Base-by-base conservation (phyloP, 1,284 basidiomycete species). In the Calocybe gambosa region DNA sequence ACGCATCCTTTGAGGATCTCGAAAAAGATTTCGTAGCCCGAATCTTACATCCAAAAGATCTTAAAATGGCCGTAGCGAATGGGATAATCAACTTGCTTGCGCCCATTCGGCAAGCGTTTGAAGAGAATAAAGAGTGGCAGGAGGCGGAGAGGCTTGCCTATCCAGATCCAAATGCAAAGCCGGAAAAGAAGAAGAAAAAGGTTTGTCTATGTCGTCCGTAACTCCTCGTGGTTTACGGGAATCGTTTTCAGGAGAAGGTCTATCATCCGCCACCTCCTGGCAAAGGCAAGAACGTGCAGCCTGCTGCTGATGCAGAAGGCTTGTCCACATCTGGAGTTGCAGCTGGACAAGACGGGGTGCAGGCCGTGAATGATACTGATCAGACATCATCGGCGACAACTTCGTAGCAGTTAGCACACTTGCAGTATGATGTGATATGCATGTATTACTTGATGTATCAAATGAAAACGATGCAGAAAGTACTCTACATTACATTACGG, bases 21-120 rank as follows among this genome's bases (percentile, higher is more conserved):
- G 76, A 89, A 63, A 69, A 73, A n/a, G 89, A 87, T 48, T 99
- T 93, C 62, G 79, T 69, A 23, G 75, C 73, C 47, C 87, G 85
- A 66, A 77, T 79, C 50, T 58, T 99, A 4, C 93, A 97, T 64
- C 96, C 95, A 1, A 85, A 83, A 23, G 96, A 98, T 64, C 69
- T 99, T 57, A 99, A 99, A 72, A 67, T 67, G 6, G 80, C 82
- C 0, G 90, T 97, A 5, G 74, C 80, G n/a, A 80, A 82, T 23
- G 86, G 85, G 4, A 84, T 99, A 58, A 76, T 78, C 55, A 70
- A 70, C n/a, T 67, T 99, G 23, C 69, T 99, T 31, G 81, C 79
- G 23, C 95, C 95, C 0, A 85, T 99, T 42, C 79, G 87, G 54
- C 76, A 80, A 55, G 75, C 80, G 42, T 96, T 90, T 57, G 78